Evolutionary conservation across 2,329 filamentous ascomycete species (phyloP), one percentile per base, ranked within the genome.

Genomic region (Metarhizium album): DNA sequence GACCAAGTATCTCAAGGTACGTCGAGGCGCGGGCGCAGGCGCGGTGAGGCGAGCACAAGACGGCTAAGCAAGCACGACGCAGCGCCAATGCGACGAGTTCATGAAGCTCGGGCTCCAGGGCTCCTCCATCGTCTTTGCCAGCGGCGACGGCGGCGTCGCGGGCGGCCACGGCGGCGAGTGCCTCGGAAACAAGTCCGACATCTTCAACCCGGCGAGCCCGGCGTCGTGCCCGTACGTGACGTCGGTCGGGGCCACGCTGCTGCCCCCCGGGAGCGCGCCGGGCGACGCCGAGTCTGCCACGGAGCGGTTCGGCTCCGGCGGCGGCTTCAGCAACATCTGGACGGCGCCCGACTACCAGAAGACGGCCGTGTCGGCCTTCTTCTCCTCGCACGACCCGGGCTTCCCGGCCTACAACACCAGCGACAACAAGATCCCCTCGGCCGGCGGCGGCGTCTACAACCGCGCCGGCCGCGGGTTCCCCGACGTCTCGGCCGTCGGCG

Each of bases 81-180:
- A 67, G 46, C 67, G 77, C 3, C 76, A 80, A 61, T 80, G 76
- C 59, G 63, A 68, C 51, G 75, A 79, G 65, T 79, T 75, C 61
- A 71, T 79, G 70, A 80, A 80, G 65, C 70, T 80, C 2, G 75
- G 72, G 18, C 69, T 79, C 7, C 70, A 71, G 57, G 76, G 75
- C 20, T 67, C 76, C 11, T 71, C 72, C 1, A 63, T 79, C 18
- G 51, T 79, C 33, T 74, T 72, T 54, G 71, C 73, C 2, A 53
- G 51, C 29, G 70, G 69, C 18, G 67, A 70, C 56, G 60, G 54
- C 18, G 67, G 67, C 14, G 51, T 50, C 9, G 48, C 38, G 2
- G 24, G 33, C 6, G 48, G 46, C 27, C 48, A 46, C n/a, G 20
- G 16, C 11, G 16, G 9, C 8, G 35, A 50, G 3, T 54, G 55